Evolutionary conservation across 1,284 basidiomycete species (phyloP).

Genomic region (Filobasidium uniguttulatum): DNA sequence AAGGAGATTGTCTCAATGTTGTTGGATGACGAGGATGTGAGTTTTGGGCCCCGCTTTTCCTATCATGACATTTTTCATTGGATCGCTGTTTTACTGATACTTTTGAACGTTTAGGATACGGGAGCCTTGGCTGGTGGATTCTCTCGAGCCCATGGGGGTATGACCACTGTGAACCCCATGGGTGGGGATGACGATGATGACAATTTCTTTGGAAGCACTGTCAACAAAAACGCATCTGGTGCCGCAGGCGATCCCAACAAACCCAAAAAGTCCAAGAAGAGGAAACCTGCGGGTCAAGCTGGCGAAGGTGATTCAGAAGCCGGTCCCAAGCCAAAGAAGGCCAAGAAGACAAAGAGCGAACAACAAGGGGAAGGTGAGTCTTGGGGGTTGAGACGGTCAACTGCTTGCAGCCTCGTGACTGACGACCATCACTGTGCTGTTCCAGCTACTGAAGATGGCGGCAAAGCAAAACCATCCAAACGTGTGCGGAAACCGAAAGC

Average conservation of each 20-base stretch:
- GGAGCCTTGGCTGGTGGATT: neutral
- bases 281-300: neutral
- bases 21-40: constrained; percentile 64
- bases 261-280: constrained; percentile 2
- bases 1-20: constrained; percentile 94
- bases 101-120: constrained; percentile 2
- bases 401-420: neutral
- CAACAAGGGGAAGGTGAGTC: neutral
- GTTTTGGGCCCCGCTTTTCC: constrained; percentile 39
- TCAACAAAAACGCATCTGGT: neutral
- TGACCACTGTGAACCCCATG: constrained; percentile 6
- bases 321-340: constrained; percentile 1
- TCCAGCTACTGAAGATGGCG: neutral
- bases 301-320: neutral
- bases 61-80: neutral
- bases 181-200: constrained; percentile 23
- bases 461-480: neutral
- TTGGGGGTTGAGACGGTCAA: too few relatives aligned
- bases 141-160: neutral
- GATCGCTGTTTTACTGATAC: neutral
- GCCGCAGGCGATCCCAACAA: neutral
- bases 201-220: constrained; percentile 15
- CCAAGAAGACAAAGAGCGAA: constrained; percentile 1
- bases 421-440: neutral
- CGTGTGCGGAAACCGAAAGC: neutral